Percentiles rank a stretch among this genome's conserved stretches.
Conservation (phyloP, 2,329 filamentous ascomycete species). For the Penicillium corylophilum region DNA sequence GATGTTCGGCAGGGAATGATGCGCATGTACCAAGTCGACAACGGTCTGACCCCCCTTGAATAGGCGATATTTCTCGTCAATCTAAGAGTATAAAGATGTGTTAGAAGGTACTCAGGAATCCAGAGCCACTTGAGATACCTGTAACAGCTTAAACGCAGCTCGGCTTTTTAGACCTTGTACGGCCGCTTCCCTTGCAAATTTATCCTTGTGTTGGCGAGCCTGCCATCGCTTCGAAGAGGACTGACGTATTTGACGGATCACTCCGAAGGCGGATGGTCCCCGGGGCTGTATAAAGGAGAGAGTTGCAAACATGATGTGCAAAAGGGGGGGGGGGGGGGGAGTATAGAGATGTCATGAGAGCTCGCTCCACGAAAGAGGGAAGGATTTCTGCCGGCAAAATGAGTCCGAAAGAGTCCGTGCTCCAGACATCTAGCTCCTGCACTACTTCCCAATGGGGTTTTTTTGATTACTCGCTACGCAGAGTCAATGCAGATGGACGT, state of each 20-base stretch:
- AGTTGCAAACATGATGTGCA: conserved; percentile 11
- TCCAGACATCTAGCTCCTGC: not conserved
- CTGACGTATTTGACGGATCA: conserved; percentile 18
- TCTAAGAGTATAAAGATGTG: conserved; percentile 48
- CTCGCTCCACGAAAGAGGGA: not conserved
- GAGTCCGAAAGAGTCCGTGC: conserved; percentile 4
- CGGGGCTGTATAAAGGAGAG: not conserved
- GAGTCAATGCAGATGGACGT: not conserved
- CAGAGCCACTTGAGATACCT: conserved; percentile 52
- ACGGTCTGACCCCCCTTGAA: conserved; percentile 82
- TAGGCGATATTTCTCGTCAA: conserved; percentile 76
- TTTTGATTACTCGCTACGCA: not conserved
- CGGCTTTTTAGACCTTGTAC: conserved; percentile 81
- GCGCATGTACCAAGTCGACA: conserved; percentile 69
- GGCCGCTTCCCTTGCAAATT: conserved; percentile 70
- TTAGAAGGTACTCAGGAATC: not conserved
- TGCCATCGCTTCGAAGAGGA: conserved; percentile 78
- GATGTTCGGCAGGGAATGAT: not conserved
- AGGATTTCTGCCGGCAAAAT: conserved; percentile 18
- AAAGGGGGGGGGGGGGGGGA: not conserved
- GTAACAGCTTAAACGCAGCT: conserved; percentile 88
- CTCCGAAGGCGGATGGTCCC: not conserved
- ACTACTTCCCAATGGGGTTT: not conserved
- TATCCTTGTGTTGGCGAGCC: conserved; percentile 71
- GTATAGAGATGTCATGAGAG: not conserved